Evolutionary conservation across 1,139 yeast species (phyloP).

Genomic region (Saccharomycopsis hybrid): DNA sequence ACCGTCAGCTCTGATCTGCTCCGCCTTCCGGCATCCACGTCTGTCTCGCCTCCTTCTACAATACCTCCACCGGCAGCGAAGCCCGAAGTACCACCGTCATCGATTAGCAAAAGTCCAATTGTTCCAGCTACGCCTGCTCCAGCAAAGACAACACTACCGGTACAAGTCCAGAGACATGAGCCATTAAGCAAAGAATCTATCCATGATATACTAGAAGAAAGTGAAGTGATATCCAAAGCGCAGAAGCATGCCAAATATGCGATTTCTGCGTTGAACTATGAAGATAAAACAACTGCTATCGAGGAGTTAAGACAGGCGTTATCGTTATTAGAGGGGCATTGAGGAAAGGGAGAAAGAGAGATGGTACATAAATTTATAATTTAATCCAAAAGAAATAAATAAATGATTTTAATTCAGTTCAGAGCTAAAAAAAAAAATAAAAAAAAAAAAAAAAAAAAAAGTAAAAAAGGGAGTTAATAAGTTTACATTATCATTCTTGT

Average conservation of each 20-base stretch:
- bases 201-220: slow-evolving; percentile 12
- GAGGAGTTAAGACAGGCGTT: slow-evolving; percentile 65
- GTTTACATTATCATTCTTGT: too few species aligned
- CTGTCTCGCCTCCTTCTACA: not conserved
- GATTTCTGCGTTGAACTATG: slow-evolving; percentile 88
- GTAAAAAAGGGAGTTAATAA: too few species aligned
- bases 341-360: too few species aligned
- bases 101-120: not conserved
- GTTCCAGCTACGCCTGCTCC: not conserved
- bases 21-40: not conserved
- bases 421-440: too few species aligned
- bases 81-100: not conserved
- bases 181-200: slow-evolving; percentile 4
- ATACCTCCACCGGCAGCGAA: not conserved
- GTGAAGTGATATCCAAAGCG: slow-evolving; percentile 30
- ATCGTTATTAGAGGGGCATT: slow-evolving; percentile 26
- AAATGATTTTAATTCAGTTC: too few species aligned
- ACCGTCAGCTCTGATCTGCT: not conserved
- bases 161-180: not conserved
- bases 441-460: too few species aligned
- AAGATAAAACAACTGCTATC: slow-evolving; percentile 77
- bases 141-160: not conserved
- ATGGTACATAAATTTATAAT: too few species aligned
- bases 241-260: slow-evolving; percentile 91
- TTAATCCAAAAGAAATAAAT: too few species aligned